These are phyloP conservation scores for Cercospora nicotianae DNA, from an alignment of 2,329 filamentous ascomycete genomes.

Conservation along the genomic window DNA sequence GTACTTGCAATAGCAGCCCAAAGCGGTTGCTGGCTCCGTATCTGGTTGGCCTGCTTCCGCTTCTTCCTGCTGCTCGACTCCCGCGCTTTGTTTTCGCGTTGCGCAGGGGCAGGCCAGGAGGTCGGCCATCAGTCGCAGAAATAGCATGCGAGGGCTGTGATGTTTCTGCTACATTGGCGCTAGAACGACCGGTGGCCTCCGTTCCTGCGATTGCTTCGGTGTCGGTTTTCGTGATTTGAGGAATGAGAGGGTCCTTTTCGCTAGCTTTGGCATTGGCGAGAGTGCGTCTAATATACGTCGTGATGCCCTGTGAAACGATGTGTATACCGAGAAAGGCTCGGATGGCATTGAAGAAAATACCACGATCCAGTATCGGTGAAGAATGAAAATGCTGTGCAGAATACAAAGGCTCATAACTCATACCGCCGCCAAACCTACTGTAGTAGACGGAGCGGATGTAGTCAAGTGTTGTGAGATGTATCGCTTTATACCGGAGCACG, in stretches of 20 bases:
- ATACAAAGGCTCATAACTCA: constrained; percentile 35
- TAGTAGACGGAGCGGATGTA: constrained; percentile 41
- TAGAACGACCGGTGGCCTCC: constrained; percentile 26
- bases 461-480: constrained; percentile 41
- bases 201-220: constrained; percentile 34
- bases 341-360: constrained; percentile 36
- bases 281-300: constrained; percentile 39
- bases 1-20: constrained; percentile 95
- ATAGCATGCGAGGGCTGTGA: constrained; percentile 29
- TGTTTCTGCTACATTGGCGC: constrained; percentile 26
- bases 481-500: constrained; percentile 55
- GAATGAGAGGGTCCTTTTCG: constrained; percentile 35
- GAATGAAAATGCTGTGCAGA: constrained; percentile 36
- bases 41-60: constrained; percentile 86
- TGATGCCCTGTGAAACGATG: constrained; percentile 41
- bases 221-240: constrained; percentile 35
- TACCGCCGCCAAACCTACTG: constrained; percentile 36
- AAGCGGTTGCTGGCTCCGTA: constrained; percentile 84
- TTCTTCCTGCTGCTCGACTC: constrained; percentile 72
- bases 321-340: constrained; percentile 41
- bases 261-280: constrained; percentile 40
- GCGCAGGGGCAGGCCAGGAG: constrained; percentile 53
- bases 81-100: constrained; percentile 58
- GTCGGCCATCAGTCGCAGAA: constrained; percentile 50
- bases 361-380: constrained; percentile 33